Evolutionary conservation across 1,284 basidiomycete genomes (phyloP).

Genomic region (Fomes fomentarius): DNA sequence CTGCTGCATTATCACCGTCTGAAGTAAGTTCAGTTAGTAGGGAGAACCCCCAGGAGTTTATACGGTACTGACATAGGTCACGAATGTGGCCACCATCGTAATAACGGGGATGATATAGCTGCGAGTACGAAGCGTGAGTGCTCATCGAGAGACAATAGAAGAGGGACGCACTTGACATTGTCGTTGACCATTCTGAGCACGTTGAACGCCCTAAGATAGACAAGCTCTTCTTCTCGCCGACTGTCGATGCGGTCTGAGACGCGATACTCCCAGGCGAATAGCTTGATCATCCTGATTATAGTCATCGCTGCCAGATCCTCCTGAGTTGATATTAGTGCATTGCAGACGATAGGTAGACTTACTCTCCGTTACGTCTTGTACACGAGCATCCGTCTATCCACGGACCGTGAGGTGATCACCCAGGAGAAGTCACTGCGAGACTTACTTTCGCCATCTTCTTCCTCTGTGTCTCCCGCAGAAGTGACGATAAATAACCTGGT

Average conservation of each 20-base stretch:
- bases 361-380: conserved; percentile 52
- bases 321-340: background rate
- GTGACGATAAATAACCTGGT: conserved; percentile 40
- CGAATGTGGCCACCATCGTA: conserved; percentile 74
- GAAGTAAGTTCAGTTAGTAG: background rate
- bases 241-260: conserved; percentile 45
- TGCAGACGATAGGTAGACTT: conserved; percentile 32
- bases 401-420: conserved; percentile 26
- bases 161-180: conserved; percentile 38
- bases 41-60: background rate
- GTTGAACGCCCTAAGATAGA: conserved; percentile 45
- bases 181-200: conserved; percentile 41
- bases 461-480: conserved; percentile 26
- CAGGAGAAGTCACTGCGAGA: background rate
- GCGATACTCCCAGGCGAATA: conserved; percentile 60
- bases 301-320: conserved; percentile 33
- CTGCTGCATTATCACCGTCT: conserved; percentile 42
- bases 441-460: conserved; percentile 35
- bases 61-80: conserved; percentile 45
- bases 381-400: conserved; percentile 47
- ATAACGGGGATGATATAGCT: conserved; percentile 64
- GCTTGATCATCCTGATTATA: conserved; percentile 54
- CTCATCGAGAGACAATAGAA: conserved; percentile 22
- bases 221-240: conserved; percentile 57
- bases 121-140: conserved; percentile 2